These are phyloP conservation scores for Phytopythium mirpurense DNA, from an alignment of 352 stramenopile genomes.

Conservation along the genomic window DNA sequence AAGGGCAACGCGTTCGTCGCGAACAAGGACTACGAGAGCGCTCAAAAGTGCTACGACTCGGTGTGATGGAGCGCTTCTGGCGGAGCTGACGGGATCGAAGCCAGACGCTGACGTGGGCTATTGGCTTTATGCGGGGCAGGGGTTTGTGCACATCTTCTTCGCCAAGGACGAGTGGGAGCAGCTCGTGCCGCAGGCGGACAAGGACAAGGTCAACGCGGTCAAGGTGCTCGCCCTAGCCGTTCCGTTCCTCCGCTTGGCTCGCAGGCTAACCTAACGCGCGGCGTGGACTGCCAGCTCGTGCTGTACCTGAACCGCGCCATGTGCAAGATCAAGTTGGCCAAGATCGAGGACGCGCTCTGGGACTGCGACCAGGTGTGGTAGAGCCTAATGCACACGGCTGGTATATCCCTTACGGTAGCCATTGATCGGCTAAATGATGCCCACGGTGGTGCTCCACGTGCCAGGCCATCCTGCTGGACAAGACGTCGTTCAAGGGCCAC, in stretches of 20 bases:
- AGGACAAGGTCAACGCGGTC: slow-evolving; percentile 73
- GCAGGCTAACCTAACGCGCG: background rate
- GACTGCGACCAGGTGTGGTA: slow-evolving; percentile 69
- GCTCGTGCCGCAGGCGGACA: slow-evolving; percentile 62
- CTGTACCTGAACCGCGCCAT: slow-evolving; percentile 80
- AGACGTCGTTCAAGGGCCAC: slow-evolving; percentile 62
- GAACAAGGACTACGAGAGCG: slow-evolving; percentile 64
- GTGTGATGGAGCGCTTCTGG: slow-evolving; percentile 30
- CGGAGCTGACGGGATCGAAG: background rate
- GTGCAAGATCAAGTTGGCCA: slow-evolving; percentile 81
- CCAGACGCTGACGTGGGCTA: background rate
- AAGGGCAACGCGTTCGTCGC: slow-evolving; percentile 70
- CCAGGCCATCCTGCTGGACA: slow-evolving; percentile 64
- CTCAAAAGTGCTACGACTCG: slow-evolving; percentile 85
- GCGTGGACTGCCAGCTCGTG: slow-evolving; percentile 25
- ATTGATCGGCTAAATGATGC: too few relatives aligned
- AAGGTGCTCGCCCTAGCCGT: slow-evolving; percentile 32
- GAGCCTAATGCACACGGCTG: background rate
- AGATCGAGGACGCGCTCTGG: slow-evolving; percentile 82
- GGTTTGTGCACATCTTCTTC: slow-evolving; percentile 86
- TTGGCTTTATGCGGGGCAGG: slow-evolving; percentile 22
- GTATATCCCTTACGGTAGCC: too few relatives aligned
- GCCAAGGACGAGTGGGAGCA: slow-evolving; percentile 84
- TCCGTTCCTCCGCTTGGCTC: background rate
- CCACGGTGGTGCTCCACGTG: too few relatives aligned